These are phyloP conservation scores for Selenicereus undatus DNA, from an alignment of 148 eudicot genomes.

Conservation along the genomic window DNA sequence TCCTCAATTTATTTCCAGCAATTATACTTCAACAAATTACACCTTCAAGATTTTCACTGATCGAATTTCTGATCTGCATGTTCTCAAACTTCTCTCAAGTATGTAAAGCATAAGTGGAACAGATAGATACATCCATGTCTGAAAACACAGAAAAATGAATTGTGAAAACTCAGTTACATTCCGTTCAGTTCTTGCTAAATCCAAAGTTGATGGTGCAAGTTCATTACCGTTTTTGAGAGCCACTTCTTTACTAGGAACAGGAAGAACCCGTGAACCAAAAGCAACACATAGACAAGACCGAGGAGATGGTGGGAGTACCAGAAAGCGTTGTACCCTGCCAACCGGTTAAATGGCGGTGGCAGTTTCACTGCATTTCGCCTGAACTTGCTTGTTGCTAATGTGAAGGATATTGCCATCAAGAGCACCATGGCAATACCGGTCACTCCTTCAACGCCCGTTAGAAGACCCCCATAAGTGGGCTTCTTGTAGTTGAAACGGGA, in stretches of 20 bases:
- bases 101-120: conserved; percentile 66
- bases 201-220: conserved; percentile 1
- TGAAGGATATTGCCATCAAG: conserved; percentile 68
- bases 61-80: conserved; percentile 65
- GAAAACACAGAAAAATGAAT: conserved; percentile 21
- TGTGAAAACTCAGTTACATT: neutral
- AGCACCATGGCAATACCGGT: conserved; percentile 85
- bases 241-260: conserved; percentile 67
- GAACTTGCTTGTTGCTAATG: conserved; percentile 70
- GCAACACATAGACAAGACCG: conserved; percentile 63
- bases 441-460: conserved; percentile 51
- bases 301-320: conserved; percentile 95
- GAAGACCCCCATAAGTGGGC: conserved; percentile 60
- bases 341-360: conserved; percentile 67
- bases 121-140: conserved; percentile 95
- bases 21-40: neutral
- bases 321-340: conserved; percentile 90
- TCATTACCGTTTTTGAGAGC: conserved; percentile 77
- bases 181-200: no score
- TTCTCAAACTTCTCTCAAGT: conserved; percentile 69
- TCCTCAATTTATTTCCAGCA: neutral
- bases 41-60: conserved; percentile 85
- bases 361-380: conserved; percentile 63
- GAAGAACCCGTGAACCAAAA: conserved; percentile 78
- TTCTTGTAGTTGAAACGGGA: conserved; percentile 50